Evolutionary conservation across 805 yeast species (phyloP).

Genomic region (Ogataea henricii): DNA sequence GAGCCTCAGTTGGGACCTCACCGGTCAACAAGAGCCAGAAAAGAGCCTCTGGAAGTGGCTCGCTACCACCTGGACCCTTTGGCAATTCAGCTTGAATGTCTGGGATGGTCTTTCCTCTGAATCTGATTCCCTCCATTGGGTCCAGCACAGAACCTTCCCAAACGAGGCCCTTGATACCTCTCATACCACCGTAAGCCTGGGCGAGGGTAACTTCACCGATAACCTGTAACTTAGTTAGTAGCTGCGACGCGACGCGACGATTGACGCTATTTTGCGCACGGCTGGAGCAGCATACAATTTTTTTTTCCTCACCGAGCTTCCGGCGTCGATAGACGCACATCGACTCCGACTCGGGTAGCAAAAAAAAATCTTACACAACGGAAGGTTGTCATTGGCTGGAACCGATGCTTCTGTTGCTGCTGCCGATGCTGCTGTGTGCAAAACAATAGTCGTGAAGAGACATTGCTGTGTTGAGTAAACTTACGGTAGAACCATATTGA

Average conservation of each 20-base stretch:
- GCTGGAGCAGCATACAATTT: not conserved
- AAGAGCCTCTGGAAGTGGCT: slow-evolving; percentile 75
- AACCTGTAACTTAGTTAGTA: slow-evolving; percentile 29
- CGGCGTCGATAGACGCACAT: not conserved
- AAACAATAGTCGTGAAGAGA: not conserved
- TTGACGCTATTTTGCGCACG: not conserved
- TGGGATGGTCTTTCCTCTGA: slow-evolving; percentile 83
- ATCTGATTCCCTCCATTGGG: slow-evolving; percentile 83
- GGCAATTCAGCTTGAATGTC: slow-evolving; percentile 75
- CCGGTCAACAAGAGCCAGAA: slow-evolving; percentile 85
- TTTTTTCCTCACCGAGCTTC: too few relatives aligned
- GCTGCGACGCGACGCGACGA: not conserved
- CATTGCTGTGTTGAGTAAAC: slow-evolving; percentile 26
- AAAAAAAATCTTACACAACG: slow-evolving; percentile 5
- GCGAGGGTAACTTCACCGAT: slow-evolving; percentile 75
- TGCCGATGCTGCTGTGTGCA: too few relatives aligned
- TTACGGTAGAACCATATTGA: slow-evolving; percentile 82
- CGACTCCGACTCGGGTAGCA: not conserved
- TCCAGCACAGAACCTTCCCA: slow-evolving; percentile 90
- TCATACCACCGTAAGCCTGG: slow-evolving; percentile 90
- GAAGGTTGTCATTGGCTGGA: slow-evolving; percentile 5
- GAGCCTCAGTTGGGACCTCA: slow-evolving; percentile 73
- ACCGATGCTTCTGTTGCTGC: too few relatives aligned
- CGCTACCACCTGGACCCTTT: slow-evolving; percentile 65
- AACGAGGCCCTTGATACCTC: slow-evolving; percentile 82